Percentiles rank a stretch among this genome's conserved stretches.
Conservation (phyloP, 495 filamentous ascomycete genomes). For the Penicillium cataractarum region DNA sequence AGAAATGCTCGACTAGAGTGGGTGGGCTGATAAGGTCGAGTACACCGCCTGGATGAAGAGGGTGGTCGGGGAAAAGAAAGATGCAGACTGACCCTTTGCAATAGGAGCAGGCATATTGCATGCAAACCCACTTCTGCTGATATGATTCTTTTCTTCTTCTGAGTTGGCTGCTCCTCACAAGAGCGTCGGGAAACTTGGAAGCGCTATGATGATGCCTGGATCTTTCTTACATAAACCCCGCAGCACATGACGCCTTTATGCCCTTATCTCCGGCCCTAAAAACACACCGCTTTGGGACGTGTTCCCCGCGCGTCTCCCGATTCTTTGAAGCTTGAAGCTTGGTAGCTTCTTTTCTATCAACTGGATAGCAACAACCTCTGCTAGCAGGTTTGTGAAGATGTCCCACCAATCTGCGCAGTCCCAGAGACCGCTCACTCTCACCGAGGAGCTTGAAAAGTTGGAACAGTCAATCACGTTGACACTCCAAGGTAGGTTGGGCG, state of each 20-base stretch:
- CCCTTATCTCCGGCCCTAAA: conserved; percentile 49
- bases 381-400: conserved; percentile 38
- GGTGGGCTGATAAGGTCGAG: conserved; percentile 43
- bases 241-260: conserved; percentile 39
- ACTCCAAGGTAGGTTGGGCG: conserved; percentile 70
- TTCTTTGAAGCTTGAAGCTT: conserved; percentile 9
- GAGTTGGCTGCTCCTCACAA: conserved; percentile 1
- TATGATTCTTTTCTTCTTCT: conserved; percentile 7
- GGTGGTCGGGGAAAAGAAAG: conserved; percentile 8
- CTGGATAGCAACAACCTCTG: background rate
- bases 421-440: conserved; percentile 73
- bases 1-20: conserved; percentile 12
- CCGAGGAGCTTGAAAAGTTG: conserved; percentile 93
- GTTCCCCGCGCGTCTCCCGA: conserved; percentile 34
- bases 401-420: conserved; percentile 55
- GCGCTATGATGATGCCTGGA: conserved; percentile 26
- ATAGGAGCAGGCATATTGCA: conserved; percentile 54
- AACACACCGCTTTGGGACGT: conserved; percentile 36
- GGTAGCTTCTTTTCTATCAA: conserved; percentile 17
- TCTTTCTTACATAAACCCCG: conserved; percentile 21
- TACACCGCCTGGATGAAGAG: conserved; percentile 33
- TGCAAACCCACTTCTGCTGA: background rate
- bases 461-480: conserved; percentile 97
- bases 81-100: conserved; percentile 51
- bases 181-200: conserved; percentile 13